These are phyloP conservation scores for Cercospora sojina DNA, from an alignment of 2,329 filamentous ascomycete genomes.

Conservation along the genomic window DNA sequence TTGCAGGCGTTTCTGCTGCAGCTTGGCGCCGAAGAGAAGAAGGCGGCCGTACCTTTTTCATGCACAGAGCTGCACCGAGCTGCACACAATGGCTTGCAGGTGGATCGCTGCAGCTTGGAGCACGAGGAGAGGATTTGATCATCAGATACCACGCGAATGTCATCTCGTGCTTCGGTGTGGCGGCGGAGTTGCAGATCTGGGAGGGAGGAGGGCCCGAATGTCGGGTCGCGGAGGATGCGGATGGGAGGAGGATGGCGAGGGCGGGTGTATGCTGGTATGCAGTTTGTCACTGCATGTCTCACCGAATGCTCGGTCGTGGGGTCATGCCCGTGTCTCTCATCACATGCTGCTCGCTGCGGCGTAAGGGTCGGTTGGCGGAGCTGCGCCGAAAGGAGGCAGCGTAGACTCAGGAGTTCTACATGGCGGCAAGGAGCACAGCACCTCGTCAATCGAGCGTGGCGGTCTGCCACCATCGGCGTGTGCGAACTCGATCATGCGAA, in stretches of 20 bases:
- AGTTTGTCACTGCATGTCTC: neutral
- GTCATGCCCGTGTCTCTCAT: neutral
- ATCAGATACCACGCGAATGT: neutral
- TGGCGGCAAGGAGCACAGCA: neutral
- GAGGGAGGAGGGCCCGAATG: neutral
- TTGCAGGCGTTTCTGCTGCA: neutral
- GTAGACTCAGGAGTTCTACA: neutral
- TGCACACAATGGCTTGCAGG: neutral
- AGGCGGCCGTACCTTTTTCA: neutral
- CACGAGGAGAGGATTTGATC: neutral
- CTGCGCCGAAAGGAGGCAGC: neutral
- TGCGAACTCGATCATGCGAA: neutral
- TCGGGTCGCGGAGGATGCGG: neutral
- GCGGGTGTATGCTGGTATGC: neutral
- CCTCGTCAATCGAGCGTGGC: conserved; percentile 9
- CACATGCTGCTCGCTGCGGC: neutral
- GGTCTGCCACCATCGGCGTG: conserved; percentile 1
- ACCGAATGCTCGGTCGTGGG: neutral
- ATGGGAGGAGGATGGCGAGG: neutral
- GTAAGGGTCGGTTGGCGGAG: neutral
- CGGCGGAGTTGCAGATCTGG: neutral
- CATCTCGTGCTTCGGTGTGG: neutral
- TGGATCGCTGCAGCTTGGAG: neutral
- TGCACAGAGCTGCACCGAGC: neutral
- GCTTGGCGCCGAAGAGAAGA: neutral